Conservation (phyloP, 2,329 filamentous ascomycete genomes). For the Cladophialophora exuberans region DNA sequence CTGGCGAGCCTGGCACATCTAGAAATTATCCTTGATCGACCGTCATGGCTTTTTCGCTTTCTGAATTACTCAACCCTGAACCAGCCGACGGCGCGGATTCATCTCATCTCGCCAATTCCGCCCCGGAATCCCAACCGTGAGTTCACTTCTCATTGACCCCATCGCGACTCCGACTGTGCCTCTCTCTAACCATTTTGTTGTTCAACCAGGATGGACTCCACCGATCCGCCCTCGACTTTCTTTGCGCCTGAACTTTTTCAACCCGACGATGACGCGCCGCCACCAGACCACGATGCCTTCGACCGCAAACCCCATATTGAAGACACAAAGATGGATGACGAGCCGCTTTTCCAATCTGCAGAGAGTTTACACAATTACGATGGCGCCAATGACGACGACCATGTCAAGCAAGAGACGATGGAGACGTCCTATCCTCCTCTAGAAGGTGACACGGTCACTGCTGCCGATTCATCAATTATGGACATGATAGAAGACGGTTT, state of each 20-base stretch:
- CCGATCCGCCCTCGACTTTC: slow-evolving; percentile 14
- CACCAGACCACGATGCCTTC: slow-evolving; percentile 19
- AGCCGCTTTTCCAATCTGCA: slow-evolving; percentile 13
- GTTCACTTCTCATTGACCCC: background rate
- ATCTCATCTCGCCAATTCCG: background rate
- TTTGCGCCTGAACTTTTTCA: slow-evolving; percentile 34
- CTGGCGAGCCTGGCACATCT: background rate
- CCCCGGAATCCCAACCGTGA: slow-evolving; percentile 8
- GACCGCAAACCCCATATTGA: slow-evolving; percentile 19
- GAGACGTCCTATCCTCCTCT: slow-evolving; percentile 24
- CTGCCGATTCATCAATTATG: slow-evolving; percentile 8
- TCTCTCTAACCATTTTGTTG: slow-evolving; percentile 3
- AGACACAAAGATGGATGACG: slow-evolving; percentile 24
- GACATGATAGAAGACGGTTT: slow-evolving; percentile 17
- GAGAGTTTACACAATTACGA: slow-evolving; percentile 2
- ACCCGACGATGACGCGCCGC: slow-evolving; percentile 21
- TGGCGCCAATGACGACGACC: slow-evolving; percentile 13
- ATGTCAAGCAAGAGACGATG: slow-evolving; percentile 23
- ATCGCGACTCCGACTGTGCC: background rate
- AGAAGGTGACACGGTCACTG: slow-evolving; percentile 13
- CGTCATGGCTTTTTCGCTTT: slow-evolving; percentile 23
- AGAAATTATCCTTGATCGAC: background rate
- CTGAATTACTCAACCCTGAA: slow-evolving; percentile 25
- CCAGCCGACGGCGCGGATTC: slow-evolving; percentile 3
- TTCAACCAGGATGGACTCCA: slow-evolving; percentile 18